A percentile compares a stretch with the other conserved stretches of the same genome.
Conservation (phyloP, 306 rosid genomes). For the Trifolium fragiferum region DNA sequence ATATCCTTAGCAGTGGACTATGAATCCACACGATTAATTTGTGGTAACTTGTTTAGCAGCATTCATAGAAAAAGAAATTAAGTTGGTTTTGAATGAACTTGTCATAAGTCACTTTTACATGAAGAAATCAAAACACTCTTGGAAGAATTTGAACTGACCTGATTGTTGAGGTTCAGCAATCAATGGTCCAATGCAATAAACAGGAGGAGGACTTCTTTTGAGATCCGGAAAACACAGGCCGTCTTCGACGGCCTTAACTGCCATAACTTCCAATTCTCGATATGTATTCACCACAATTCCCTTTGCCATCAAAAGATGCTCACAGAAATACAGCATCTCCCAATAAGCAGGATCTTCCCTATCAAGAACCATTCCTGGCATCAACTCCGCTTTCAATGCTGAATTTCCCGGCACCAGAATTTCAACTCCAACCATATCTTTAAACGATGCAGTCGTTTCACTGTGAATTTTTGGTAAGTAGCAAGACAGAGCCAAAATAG, state of each 20-base stretch:
- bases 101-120: too few species aligned
- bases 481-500: not conserved
- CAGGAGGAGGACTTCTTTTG: not conserved
- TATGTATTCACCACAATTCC: slow-evolving; percentile 44
- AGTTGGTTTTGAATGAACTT: too few species aligned
- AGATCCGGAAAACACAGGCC: slow-evolving; percentile 34
- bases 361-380: slow-evolving; percentile 28
- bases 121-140: too few species aligned
- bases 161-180: slow-evolving; percentile 36
- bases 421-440: slow-evolving; percentile 27
- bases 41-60: too few species aligned
- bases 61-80: too few species aligned
- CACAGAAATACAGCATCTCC: slow-evolving; percentile 34
- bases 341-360: slow-evolving; percentile 39
- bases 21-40: too few species aligned
- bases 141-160: too few species aligned
- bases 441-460: not conserved
- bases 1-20: too few species aligned
- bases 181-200: slow-evolving; percentile 43
- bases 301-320: not conserved
- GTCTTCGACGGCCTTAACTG: too few species aligned
- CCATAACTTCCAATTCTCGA: not conserved
- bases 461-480: slow-evolving; percentile 37
- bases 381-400: not conserved
- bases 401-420: slow-evolving; percentile 33